Evolutionary conservation across 225 moss, liverwort and hornwort genomes (phyloP), one percentile per base, ranked within the genome.

Genomic region (Asterella californica): DNA sequence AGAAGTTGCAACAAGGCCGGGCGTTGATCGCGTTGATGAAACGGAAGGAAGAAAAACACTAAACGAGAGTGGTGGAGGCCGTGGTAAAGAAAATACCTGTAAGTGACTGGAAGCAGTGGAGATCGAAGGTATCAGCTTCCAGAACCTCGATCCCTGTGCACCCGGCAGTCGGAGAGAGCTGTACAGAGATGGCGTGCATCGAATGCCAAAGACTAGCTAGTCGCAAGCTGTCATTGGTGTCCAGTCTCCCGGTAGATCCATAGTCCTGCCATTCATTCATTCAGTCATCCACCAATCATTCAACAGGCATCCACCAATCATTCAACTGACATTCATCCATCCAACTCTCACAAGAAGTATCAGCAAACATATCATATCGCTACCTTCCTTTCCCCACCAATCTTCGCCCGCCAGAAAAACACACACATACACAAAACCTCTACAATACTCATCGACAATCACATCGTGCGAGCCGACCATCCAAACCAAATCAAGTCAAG

Each of bases 131-230:
- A 77, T 97, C 94, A 32, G 93, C 96, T 81, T 97, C 94, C 66
- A 97, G 81, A 78, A 97, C 86, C 82, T 97, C 96, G 66, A 97
- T 86, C 57, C 91, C 93, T 25, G 91, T 91, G 90, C 93, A 93
- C 10, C 92, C 96, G 67, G 89, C 81, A 6, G 94, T 91, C 21
- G 94, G 94, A 46, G 94, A 97, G 14, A 97, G 87, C 83, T 97
- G 94, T 77, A 91, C 83, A 7, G 96, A 94, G 78, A 97, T 94
- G 15, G 96, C 94, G 83, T 94, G 96, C 94, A 97, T 93, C 11
- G 91, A 97, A 77, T 97, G 96, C 94, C 94, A 97, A 4, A 97
- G 91, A 92, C 94, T 94, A 66, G 96, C 94, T 45, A 96, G 83
- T 81, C 96, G 89, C 87, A 96, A 86, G 83, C 94, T 96, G 84